Percentiles rank a stretch among this genome's conserved stretches.
These are phyloP conservation scores for Cytidiella melzeri DNA, from an alignment of 768 basidiomycete genomes.

Conservation along the genomic window DNA sequence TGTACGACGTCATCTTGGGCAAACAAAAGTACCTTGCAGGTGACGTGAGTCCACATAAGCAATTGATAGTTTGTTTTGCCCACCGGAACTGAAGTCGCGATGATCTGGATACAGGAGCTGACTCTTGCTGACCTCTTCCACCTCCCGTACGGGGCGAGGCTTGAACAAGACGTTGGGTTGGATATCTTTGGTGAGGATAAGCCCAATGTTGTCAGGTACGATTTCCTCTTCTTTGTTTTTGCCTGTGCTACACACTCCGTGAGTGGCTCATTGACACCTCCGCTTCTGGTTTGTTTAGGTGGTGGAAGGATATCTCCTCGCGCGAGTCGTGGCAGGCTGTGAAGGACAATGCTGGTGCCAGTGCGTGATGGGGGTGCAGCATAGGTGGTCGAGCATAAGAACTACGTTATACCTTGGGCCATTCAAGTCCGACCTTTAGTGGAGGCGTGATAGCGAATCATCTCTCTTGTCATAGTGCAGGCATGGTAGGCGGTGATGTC, in stretches of 20 bases:
- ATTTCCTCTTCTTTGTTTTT: background rate
- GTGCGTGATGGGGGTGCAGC: too few species aligned
- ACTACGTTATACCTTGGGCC: too few species aligned
- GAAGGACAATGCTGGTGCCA: too few species aligned
- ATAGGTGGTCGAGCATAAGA: too few species aligned
- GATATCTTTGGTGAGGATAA: constrained; percentile 24
- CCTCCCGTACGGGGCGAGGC: constrained; percentile 37
- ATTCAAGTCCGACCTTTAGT: too few species aligned
- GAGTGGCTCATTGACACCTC: too few species aligned
- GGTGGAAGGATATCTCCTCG: constrained; percentile 45
- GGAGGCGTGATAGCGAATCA: too few species aligned
- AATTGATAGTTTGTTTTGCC: background rate
- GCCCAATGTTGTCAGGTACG: constrained; percentile 41
- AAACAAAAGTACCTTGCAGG: constrained; percentile 46
- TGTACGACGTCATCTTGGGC: constrained; percentile 48
- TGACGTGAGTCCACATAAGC: constrained; percentile 14
- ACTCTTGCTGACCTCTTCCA: constrained; percentile 58
- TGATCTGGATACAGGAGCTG: constrained; percentile 29
- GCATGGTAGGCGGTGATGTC: too few species aligned
- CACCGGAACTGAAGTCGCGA: too few species aligned
- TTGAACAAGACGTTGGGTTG: constrained; percentile 19
- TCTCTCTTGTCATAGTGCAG: too few species aligned
- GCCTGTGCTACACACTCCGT: background rate
- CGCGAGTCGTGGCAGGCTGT: constrained; percentile 44
- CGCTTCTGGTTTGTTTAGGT: constrained; percentile 34